A percentile compares a stretch with the other conserved stretches of the same genome.
These are phyloP conservation scores for Populus ilicifolia DNA, from an alignment of 345 rosid species.

Conservation along the genomic window DNA sequence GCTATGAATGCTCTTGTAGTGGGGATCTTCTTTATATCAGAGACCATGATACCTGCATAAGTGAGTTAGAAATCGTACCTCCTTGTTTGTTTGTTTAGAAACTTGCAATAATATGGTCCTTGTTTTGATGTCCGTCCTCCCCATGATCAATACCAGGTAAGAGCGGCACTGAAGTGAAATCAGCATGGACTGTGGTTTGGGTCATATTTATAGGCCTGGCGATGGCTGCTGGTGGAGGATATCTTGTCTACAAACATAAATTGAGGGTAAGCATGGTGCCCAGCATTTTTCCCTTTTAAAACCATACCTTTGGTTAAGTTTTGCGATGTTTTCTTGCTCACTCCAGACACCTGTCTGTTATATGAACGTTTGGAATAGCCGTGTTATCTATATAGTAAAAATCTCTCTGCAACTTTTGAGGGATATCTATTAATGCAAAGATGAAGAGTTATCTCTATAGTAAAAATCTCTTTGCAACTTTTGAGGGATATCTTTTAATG, in stretches of 20 bases:
- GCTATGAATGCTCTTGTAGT: constrained; percentile 83
- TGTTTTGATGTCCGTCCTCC: constrained; percentile 8
- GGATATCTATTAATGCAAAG: background rate
- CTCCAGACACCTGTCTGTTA: background rate
- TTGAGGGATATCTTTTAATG: background rate
- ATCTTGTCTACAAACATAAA: constrained; percentile 83
- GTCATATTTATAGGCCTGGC: constrained; percentile 73
- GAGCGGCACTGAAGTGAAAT: constrained; percentile 58
- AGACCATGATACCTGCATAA: constrained; percentile 95
- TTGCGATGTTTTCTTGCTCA: background rate
- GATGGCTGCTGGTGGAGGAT: constrained; percentile 78
- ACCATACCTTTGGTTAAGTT: background rate
- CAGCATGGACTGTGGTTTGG: constrained; percentile 95
- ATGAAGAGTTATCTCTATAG: background rate
- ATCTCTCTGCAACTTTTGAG: background rate
- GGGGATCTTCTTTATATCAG: constrained; percentile 82
- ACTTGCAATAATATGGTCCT: background rate
- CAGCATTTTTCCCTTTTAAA: background rate
- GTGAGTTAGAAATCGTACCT: constrained; percentile 40
- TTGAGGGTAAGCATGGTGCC: constrained; percentile 58
- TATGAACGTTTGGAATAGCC: background rate
- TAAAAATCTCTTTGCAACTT: background rate
- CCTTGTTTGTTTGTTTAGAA: background rate
- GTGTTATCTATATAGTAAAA: background rate
- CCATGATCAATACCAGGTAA: constrained; percentile 49